Conservation (phyloP, 2,329 filamentous ascomycete species). For the Fusarium duplospermum region DNA sequence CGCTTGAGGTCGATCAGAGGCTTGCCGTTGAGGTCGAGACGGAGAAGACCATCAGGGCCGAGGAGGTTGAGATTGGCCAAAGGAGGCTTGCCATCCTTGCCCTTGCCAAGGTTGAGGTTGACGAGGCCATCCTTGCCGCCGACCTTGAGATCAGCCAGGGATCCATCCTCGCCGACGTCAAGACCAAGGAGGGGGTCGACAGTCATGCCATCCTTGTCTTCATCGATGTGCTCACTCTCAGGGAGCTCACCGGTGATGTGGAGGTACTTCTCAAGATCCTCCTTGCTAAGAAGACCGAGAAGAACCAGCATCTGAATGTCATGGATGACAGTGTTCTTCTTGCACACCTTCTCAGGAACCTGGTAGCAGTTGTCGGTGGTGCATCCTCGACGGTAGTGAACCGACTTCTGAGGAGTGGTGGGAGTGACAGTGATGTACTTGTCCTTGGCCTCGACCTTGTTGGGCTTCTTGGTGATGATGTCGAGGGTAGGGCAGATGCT, state of each 20-base stretch:
- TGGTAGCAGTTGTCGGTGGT: constrained; percentile 19
- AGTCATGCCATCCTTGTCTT: background rate
- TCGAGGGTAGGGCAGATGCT: constrained; percentile 37
- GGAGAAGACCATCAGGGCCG: constrained; percentile 15
- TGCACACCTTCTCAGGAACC: constrained; percentile 36
- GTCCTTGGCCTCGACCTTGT: constrained; percentile 33
- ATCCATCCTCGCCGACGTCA: constrained; percentile 6
- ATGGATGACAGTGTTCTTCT: constrained; percentile 32
- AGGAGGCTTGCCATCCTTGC: constrained; percentile 11
- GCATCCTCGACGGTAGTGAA: constrained; percentile 12
- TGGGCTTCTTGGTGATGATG: constrained; percentile 26
- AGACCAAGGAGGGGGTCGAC: constrained; percentile 21
- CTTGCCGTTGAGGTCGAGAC: constrained; percentile 17
- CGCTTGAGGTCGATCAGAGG: constrained; percentile 2
- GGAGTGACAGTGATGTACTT: constrained; percentile 37
- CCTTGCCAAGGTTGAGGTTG: constrained; percentile 11
- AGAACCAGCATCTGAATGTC: constrained; percentile 36
- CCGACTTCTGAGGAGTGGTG: constrained; percentile 9
- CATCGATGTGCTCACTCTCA: background rate
- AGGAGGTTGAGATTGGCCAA: constrained; percentile 14
- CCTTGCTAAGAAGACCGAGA: constrained; percentile 35
- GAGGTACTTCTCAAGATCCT: constrained; percentile 40
- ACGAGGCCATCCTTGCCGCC: constrained; percentile 18
- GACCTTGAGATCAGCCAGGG: constrained; percentile 10
- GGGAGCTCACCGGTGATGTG: constrained; percentile 20